phyloP scores from a whole-genome alignment of 306 rosid species.

The Astragalus glycyphyllos region DNA sequence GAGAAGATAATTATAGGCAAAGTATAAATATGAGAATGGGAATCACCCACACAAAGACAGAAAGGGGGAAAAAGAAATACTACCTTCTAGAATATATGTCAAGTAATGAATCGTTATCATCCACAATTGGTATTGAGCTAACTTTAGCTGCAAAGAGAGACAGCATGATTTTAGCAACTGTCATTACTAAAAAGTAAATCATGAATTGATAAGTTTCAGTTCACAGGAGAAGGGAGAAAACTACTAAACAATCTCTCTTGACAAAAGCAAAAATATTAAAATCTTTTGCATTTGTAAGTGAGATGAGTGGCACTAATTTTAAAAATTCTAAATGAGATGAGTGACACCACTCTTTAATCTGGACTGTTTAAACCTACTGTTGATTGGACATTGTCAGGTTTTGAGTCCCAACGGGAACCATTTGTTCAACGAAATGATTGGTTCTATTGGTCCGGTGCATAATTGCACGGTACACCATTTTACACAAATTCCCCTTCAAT shows the following conservation, averaged over 20 bases:
- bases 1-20: slow-evolving; percentile 41
- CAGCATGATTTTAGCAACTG: slow-evolving; percentile 34
- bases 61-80: slow-evolving; percentile 9
- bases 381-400: slow-evolving; percentile 6
- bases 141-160: slow-evolving; percentile 69
- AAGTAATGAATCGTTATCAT: slow-evolving; percentile 71
- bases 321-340: not conserved
- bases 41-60: not conserved
- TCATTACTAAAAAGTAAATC: slow-evolving; percentile 17
- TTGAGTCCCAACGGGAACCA: slow-evolving; percentile 13
- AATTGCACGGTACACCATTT: slow-evolving; percentile 3
- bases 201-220: not conserved
- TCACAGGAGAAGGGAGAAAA: not conserved
- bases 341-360: no score
- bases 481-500: slow-evolving; percentile 3
- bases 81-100: slow-evolving; percentile 87
- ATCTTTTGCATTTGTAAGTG: not conserved
- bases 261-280: slow-evolving; percentile 9
- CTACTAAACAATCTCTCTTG: slow-evolving; percentile 8
- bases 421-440: slow-evolving; percentile 31
- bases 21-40: slow-evolving; percentile 11
- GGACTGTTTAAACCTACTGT: not conserved
- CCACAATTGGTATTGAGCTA: slow-evolving; percentile 89
- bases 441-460: slow-evolving; percentile 2
- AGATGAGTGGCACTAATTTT: slow-evolving; percentile 34